Percentiles rank a stretch among this genome's conserved stretches.
Evolutionary conservation across 768 basidiomycete species (phyloP).

Genomic region (Tulasnella sp.): DNA sequence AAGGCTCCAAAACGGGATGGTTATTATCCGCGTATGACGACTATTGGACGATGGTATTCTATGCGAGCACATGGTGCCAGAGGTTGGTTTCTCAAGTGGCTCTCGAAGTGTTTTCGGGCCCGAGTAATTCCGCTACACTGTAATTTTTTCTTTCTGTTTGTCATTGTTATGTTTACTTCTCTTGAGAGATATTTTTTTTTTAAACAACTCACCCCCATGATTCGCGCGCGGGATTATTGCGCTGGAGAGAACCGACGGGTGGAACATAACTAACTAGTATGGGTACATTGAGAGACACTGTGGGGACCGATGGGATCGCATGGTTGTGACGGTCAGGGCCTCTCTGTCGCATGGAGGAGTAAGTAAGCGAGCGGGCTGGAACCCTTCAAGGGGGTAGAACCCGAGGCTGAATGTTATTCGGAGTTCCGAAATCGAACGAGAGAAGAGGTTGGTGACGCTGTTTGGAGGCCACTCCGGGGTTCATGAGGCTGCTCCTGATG

Average conservation of each 20-base stretch:
- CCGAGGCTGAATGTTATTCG: neutral
- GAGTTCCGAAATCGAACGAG: neutral
- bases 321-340: neutral
- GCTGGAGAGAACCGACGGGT: neutral
- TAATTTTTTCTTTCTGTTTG: neutral
- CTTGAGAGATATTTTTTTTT: neutral
- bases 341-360: neutral
- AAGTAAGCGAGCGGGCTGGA: neutral
- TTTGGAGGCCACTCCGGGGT: neutral
- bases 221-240: neutral
- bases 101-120: neutral
- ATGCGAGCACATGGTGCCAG: neutral
- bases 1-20: too few relatives aligned
- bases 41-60: neutral
- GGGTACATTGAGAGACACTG: neutral
- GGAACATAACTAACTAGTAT: neutral
- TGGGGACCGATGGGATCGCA: neutral
- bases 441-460: neutral
- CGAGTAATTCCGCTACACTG: neutral
- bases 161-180: neutral
- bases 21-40: neutral
- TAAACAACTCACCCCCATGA: neutral
- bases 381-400: neutral
- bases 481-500: neutral
- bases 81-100: constrained; percentile 2